Evolutionary conservation across 1,284 basidiomycete species (phyloP).

Genomic region (Trametes polyzona): DNA sequence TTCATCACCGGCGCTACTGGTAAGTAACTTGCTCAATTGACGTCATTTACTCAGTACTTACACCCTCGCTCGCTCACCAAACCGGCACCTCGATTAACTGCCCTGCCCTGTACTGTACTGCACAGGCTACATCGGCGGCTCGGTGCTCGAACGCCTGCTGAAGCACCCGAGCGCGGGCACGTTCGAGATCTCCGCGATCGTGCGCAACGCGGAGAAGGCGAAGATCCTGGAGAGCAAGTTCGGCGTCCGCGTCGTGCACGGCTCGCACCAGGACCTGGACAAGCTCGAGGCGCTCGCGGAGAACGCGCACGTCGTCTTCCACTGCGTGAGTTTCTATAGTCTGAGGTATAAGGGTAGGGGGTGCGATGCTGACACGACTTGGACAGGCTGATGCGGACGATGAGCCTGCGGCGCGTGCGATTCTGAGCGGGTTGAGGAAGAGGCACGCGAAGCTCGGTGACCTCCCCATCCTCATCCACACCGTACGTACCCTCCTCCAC

Average conservation of each 20-base stretch:
- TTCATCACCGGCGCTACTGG: too few relatives aligned
- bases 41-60: too few relatives aligned
- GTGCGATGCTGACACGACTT: neutral
- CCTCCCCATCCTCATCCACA: constrained; percentile 51
- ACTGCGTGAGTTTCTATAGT: constrained; percentile 33
- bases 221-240: constrained; percentile 20
- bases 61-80: too few relatives aligned
- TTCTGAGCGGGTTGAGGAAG: constrained; percentile 47
- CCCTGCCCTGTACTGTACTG: too few relatives aligned
- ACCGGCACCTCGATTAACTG: too few relatives aligned
- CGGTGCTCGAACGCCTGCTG: constrained; percentile 28
- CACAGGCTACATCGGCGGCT: constrained; percentile 32
- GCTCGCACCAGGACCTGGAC: constrained; percentile 23
- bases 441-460: constrained; percentile 44
- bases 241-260: constrained; percentile 28
- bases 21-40: too few relatives aligned
- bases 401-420: constrained; percentile 41
- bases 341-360: constrained; percentile 36
- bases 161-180: constrained; percentile 19
- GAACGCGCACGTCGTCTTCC: constrained; percentile 43
- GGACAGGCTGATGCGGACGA: constrained; percentile 32
- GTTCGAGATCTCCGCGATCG: constrained; percentile 31
- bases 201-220: constrained; percentile 30
- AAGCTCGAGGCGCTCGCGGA: constrained; percentile 21
- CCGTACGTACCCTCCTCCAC: constrained; percentile 38